Evolutionary conservation across 2,329 filamentous ascomycete genomes (phyloP).

Genomic region (Dryadomyces quercus-mongolicae): DNA sequence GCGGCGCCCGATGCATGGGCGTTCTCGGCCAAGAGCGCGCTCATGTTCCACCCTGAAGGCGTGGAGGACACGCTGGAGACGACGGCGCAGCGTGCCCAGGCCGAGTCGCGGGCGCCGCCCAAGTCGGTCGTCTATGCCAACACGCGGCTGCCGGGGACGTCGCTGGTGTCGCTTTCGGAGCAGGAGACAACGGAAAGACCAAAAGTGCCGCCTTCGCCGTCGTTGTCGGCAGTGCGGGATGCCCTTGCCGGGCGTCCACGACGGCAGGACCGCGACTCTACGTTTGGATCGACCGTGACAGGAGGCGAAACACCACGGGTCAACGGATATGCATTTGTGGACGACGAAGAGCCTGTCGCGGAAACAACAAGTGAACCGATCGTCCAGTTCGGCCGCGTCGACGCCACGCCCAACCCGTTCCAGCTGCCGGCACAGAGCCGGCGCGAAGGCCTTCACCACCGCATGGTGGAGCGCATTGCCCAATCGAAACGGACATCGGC

Average conservation of each 20-base stretch:
- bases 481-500: conserved; percentile 55
- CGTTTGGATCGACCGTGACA: conserved; percentile 16
- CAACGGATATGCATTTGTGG: conserved; percentile 89
- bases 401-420: conserved; percentile 67
- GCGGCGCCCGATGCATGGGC: conserved; percentile 71
- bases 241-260: conserved; percentile 66
- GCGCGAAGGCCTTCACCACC: conserved; percentile 71
- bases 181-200: conserved; percentile 10
- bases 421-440: conserved; percentile 61
- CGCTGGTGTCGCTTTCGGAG: conserved; percentile 12
- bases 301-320: conserved; percentile 77
- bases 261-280: conserved; percentile 47
- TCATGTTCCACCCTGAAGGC: conserved; percentile 75
- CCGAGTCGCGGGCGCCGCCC: conserved; percentile 59
- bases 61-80: conserved; percentile 50
- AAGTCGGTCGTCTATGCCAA: conserved; percentile 73
- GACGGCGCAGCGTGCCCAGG: conserved; percentile 54
- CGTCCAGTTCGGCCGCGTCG: conserved; percentile 46
- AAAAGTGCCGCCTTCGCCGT: conserved; percentile 70
- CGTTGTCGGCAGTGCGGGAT: conserved; percentile 70
- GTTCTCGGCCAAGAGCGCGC: conserved; percentile 58
- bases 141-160: conserved; percentile 56
- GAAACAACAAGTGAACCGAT: conserved; percentile 21
- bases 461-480: conserved; percentile 74
- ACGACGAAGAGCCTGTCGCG: conserved; percentile 48